phyloP scores from a whole-genome alignment of 2,329 filamentous ascomycete genomes.

The Xenoacremonium recifei region DNA sequence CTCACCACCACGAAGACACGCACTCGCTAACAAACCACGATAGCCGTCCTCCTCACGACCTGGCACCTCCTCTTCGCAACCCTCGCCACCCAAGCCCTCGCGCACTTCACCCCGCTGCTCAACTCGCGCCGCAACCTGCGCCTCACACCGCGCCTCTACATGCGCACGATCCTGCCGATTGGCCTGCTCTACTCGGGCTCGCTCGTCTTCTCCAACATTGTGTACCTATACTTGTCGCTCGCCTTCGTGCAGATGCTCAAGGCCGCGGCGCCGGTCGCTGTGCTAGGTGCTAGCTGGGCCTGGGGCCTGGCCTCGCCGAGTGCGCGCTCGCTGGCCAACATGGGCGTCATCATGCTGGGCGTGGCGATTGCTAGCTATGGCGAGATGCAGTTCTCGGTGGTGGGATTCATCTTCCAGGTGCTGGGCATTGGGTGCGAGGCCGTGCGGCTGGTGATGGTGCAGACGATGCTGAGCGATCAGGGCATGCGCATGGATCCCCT shows the following conservation, averaged over 20 bases:
- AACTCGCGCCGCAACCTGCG: conserved; percentile 61
- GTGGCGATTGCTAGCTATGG: conserved; percentile 55
- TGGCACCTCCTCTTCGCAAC: conserved; percentile 69
- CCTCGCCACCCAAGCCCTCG: conserved; percentile 63
- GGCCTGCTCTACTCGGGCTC: conserved; percentile 64
- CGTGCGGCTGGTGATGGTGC: conserved; percentile 79
- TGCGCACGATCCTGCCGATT: conserved; percentile 64
- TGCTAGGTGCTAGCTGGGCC: conserved; percentile 64
- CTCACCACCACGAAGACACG: neutral
- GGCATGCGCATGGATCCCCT: conserved; percentile 86
- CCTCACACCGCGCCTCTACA: conserved; percentile 60
- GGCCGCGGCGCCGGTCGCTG: conserved; percentile 65
- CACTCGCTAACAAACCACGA: conserved; percentile 8
- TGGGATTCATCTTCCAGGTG: conserved; percentile 67
- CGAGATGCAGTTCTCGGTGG: conserved; percentile 66
- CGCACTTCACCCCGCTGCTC: conserved; percentile 61
- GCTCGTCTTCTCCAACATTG: conserved; percentile 65
- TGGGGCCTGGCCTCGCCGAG: conserved; percentile 51
- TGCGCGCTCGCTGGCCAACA: conserved; percentile 43
- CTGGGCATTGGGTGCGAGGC: conserved; percentile 80
- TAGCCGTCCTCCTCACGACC: conserved; percentile 60
- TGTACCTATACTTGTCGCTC: conserved; percentile 66
- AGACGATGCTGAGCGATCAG: conserved; percentile 72
- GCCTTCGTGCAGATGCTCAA: conserved; percentile 72
- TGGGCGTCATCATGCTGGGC: conserved; percentile 51